Conservation (phyloP, 2,329 filamentous ascomycete genomes). For the Emydomyces testavorans region DNA sequence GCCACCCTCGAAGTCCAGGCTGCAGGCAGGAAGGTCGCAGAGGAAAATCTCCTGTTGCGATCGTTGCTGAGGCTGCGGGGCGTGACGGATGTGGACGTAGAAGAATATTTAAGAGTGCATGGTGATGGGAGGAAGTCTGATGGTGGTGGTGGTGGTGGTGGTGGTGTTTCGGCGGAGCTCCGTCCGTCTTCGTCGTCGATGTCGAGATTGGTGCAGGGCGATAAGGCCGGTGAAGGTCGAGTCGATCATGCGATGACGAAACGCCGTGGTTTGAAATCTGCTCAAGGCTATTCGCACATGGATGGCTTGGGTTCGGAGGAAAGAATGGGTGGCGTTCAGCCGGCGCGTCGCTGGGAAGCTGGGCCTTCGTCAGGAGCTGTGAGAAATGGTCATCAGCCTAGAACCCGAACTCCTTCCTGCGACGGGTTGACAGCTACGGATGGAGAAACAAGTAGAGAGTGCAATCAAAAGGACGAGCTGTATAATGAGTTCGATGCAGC, state of each 20-base stretch:
- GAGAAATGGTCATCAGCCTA: too few species aligned
- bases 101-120: constrained; percentile 20
- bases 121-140: not conserved
- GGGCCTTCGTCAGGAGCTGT: too few species aligned
- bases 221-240: too few species aligned
- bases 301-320: too few species aligned
- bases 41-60: constrained; percentile 57
- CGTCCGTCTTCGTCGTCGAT: not conserved
- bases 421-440: not conserved
- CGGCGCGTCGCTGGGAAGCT: too few species aligned
- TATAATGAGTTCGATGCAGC: not conserved
- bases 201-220: too few species aligned
- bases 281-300: too few species aligned
- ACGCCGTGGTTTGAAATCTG: too few species aligned
- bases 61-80: constrained; percentile 48
- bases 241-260: too few species aligned
- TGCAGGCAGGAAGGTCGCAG: constrained; percentile 55
- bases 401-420: too few species aligned
- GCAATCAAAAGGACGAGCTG: not conserved
- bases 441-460: not conserved
- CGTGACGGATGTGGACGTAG: constrained; percentile 46
- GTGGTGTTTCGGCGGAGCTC: not conserved
- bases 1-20: constrained; percentile 61
- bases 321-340: too few species aligned
- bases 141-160: too few species aligned